Evolutionary conservation across 495 filamentous ascomycete genomes (phyloP).

Genomic region (Elaphomyces granulatus): DNA sequence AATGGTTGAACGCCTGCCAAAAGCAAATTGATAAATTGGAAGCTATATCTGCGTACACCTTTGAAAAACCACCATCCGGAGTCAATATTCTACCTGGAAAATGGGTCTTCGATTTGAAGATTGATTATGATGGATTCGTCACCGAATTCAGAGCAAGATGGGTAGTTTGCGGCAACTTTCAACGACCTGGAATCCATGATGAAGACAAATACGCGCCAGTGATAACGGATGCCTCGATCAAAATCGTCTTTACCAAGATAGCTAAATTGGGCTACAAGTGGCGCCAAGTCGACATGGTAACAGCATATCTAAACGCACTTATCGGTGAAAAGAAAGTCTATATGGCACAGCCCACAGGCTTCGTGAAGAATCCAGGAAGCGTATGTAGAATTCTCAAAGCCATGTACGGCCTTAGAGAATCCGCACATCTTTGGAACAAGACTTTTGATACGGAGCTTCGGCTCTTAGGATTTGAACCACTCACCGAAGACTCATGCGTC

Average conservation of each 20-base stretch:
- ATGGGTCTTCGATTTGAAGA: slow-evolving; percentile 2
- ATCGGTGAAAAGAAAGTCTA: neutral
- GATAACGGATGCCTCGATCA: neutral
- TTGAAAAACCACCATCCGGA: neutral
- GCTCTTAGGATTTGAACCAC: neutral
- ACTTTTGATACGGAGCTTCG: neutral
- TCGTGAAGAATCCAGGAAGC: neutral
- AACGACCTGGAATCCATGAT: neutral
- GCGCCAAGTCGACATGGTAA: neutral
- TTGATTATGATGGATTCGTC: neutral
- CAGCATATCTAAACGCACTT: neutral
- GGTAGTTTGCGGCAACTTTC: slow-evolving; percentile 2
- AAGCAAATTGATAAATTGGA: slow-evolving; percentile 1
- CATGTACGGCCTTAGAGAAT: slow-evolving; percentile 1
- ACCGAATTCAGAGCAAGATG: slow-evolving; percentile 1
- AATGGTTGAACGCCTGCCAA: neutral
- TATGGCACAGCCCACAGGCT: neutral
- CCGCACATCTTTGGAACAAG: neutral
- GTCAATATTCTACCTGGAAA: neutral
- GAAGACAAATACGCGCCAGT: slow-evolving; percentile 1
- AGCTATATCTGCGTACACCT: neutral
- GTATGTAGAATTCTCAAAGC: slow-evolving; percentile 1
- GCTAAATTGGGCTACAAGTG: neutral
- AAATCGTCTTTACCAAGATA: slow-evolving; percentile 1
- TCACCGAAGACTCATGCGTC: slow-evolving; percentile 1